phyloP scores from a whole-genome alignment of 306 rosid species.

The Ziziphus jujuba region DNA sequence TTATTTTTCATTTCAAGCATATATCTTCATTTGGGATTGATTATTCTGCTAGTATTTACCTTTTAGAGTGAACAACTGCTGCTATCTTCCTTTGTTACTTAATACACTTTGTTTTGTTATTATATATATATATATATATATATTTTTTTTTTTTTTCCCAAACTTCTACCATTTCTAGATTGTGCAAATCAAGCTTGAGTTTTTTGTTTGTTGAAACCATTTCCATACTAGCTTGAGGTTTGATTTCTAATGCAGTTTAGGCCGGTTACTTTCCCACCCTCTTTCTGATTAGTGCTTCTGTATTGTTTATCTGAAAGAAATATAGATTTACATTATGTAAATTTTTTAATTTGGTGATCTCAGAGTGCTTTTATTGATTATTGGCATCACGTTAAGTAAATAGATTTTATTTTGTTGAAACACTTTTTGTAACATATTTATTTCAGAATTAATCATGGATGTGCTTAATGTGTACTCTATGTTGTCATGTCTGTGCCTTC shows the following conservation, averaged over 20 bases:
- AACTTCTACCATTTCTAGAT: too few relatives aligned
- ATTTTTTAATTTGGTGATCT: not conserved
- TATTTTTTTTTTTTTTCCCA: too few relatives aligned
- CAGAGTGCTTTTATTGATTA: not conserved
- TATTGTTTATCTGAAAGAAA: not conserved
- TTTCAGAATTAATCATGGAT: not conserved
- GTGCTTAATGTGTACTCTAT: not conserved
- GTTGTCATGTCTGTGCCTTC: slow-evolving; percentile 7
- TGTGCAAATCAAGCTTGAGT: not conserved
- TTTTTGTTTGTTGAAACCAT: too few relatives aligned
- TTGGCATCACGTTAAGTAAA: not conserved
- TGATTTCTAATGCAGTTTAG: too few relatives aligned
- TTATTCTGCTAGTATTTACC: too few relatives aligned
- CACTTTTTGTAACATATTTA: not conserved
- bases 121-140: too few relatives aligned
- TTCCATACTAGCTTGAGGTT: too few relatives aligned
- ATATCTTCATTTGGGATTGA: too few relatives aligned
- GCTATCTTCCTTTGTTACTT: too few relatives aligned
- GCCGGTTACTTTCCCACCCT: too few relatives aligned
- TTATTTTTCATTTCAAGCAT: not conserved
- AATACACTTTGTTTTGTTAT: too few relatives aligned
- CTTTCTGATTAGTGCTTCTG: not conserved
- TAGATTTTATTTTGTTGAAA: not conserved
- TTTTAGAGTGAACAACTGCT: too few relatives aligned
- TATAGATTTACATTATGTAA: not conserved